These are phyloP conservation scores for Gynostemma pentaphyllum DNA, from an alignment of 306 rosid genomes.

Conservation along the genomic window DNA sequence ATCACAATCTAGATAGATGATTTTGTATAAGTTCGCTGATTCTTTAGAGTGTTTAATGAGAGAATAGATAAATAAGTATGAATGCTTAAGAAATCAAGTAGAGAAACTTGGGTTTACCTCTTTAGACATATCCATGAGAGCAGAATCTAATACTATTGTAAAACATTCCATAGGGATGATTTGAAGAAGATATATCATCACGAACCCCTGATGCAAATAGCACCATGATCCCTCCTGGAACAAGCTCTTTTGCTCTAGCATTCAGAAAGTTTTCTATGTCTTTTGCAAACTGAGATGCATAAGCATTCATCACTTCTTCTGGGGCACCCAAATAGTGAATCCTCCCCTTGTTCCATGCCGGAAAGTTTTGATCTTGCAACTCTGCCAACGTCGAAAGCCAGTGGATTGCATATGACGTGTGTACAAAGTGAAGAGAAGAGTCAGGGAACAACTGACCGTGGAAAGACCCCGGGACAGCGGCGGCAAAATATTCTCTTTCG, in stretches of 20 bases:
- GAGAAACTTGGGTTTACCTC: slow-evolving; percentile 11
- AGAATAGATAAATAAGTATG: no score
- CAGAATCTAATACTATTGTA: slow-evolving; percentile 8
- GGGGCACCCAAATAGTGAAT: slow-evolving; percentile 9
- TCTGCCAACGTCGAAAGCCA: slow-evolving; percentile 20
- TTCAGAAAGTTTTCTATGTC: slow-evolving; percentile 24
- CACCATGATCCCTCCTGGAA: slow-evolving; percentile 24
- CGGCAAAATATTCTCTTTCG: slow-evolving; percentile 6
- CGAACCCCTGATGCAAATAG: slow-evolving; percentile 7
- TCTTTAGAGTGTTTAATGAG: no score
- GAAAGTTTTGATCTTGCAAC: neutral
- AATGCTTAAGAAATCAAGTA: no score
- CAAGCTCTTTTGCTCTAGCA: slow-evolving; percentile 28
- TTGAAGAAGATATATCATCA: neutral
- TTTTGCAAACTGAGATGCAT: slow-evolving; percentile 9
- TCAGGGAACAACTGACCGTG: slow-evolving; percentile 16
- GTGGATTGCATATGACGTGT: slow-evolving; percentile 19
- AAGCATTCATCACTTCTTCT: slow-evolving; percentile 16
- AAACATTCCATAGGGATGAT: neutral
- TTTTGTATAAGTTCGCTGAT: no score
- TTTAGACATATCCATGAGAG: slow-evolving; percentile 25
- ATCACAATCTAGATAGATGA: no score
- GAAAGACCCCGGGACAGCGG: slow-evolving; percentile 26
- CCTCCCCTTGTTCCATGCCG: slow-evolving; percentile 19
- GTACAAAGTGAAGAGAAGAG: slow-evolving; percentile 18